These are phyloP conservation scores for Yamadazyma spencermartinsiae DNA, from an alignment of 1,139 yeast species.

Conservation along the genomic window DNA sequence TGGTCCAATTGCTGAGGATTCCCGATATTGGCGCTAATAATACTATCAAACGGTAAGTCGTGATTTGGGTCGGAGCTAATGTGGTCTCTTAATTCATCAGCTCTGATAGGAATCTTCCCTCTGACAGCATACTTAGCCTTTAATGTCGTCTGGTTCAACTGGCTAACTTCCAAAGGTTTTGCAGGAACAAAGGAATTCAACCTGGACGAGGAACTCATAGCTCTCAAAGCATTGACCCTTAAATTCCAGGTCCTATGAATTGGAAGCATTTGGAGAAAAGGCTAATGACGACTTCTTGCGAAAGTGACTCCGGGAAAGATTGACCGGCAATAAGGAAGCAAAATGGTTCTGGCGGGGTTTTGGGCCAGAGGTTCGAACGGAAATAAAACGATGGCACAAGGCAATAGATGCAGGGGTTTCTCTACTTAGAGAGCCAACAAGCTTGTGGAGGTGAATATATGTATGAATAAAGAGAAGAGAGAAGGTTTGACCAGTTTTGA, in stretches of 20 bases:
- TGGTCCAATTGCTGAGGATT: constrained; percentile 97
- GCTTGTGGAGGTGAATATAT: too few relatives aligned
- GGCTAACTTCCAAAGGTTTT: constrained; percentile 27
- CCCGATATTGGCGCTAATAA: constrained; percentile 91
- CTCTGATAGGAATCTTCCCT: constrained; percentile 89
- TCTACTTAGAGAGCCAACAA: too few relatives aligned
- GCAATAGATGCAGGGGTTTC: too few relatives aligned
- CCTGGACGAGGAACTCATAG: not conserved
- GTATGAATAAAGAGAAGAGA: too few relatives aligned
- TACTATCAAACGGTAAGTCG: constrained; percentile 72
- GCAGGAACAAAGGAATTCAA: constrained; percentile 22
- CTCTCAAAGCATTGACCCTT: not conserved
- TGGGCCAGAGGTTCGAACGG: too few relatives aligned
- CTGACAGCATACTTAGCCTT: constrained; percentile 94
- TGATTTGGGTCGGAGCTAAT: constrained; percentile 52
- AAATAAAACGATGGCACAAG: too few relatives aligned
- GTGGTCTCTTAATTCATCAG: constrained; percentile 70
- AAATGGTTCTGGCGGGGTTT: too few relatives aligned
- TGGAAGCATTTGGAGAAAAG: too few relatives aligned
- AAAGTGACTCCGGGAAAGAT: too few relatives aligned
- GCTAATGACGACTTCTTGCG: too few relatives aligned
- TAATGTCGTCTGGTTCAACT: constrained; percentile 71
- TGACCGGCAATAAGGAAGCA: too few relatives aligned
- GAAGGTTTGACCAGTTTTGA: not conserved
- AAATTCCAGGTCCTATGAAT: too few relatives aligned